These are phyloP conservation scores for Penicillium italicum DNA, from an alignment of 2,329 filamentous ascomycete species.

Conservation along the genomic window DNA sequence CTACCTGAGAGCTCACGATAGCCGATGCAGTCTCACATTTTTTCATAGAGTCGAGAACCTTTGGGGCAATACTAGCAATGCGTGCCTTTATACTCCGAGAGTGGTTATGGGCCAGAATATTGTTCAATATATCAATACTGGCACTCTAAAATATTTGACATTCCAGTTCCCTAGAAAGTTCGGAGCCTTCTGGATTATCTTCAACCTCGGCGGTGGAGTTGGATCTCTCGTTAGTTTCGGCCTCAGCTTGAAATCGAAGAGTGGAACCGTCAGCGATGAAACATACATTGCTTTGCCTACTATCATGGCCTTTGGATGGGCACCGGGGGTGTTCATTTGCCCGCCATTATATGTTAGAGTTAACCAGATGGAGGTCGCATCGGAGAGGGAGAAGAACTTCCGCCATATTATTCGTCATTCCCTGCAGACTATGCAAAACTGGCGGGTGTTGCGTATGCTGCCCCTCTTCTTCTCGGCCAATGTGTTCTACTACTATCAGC, in stretches of 20 bases:
- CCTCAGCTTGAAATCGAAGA: constrained; percentile 42
- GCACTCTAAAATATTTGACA: neutral
- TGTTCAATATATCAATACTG: constrained; percentile 17
- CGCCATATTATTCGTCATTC: constrained; percentile 32
- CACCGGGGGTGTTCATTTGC: constrained; percentile 49
- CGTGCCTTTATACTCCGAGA: constrained; percentile 12
- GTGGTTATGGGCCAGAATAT: constrained; percentile 12
- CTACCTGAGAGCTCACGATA: constrained; percentile 14
- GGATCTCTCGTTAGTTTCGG: constrained; percentile 47
- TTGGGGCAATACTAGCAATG: constrained; percentile 18
- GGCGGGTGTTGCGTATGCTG: constrained; percentile 49
- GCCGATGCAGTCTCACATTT: constrained; percentile 2
- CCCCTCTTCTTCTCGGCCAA: constrained; percentile 57
- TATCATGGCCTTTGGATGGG: constrained; percentile 51
- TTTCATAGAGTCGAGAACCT: constrained; percentile 8
- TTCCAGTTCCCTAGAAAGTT: constrained; percentile 34
- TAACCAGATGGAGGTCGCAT: constrained; percentile 36
- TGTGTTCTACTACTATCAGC: constrained; percentile 57
- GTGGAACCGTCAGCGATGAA: constrained; percentile 47
- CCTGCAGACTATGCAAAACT: constrained; percentile 38
- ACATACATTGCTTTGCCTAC: constrained; percentile 52
- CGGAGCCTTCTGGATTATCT: constrained; percentile 48
- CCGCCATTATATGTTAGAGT: constrained; percentile 45
- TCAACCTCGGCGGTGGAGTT: constrained; percentile 47
- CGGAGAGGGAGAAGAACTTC: constrained; percentile 43